Evolutionary conservation across 2,329 filamentous ascomycete species (phyloP).

Genomic region (Chaetomiaceae sp.): DNA sequence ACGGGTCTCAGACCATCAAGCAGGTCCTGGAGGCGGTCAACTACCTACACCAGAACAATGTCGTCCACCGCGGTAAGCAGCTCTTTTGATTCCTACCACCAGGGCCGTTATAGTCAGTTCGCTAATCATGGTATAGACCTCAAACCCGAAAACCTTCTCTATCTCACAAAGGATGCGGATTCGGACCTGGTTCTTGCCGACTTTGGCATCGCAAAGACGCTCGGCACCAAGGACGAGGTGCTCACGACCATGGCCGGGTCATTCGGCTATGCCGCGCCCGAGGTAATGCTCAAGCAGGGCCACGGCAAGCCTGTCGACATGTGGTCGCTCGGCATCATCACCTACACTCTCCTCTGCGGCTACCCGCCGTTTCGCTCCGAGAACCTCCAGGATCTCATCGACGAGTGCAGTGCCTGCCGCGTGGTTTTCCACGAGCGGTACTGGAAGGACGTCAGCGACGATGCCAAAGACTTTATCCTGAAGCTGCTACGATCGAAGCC

Average conservation of each 20-base stretch:
- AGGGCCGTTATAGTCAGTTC: background rate
- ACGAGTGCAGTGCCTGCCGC: constrained; percentile 79
- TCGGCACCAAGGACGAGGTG: constrained; percentile 84
- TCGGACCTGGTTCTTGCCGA: constrained; percentile 92
- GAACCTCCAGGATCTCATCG: constrained; percentile 85
- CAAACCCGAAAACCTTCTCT: constrained; percentile 96
- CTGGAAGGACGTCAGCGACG: constrained; percentile 94
- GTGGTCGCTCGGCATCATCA: constrained; percentile 99
- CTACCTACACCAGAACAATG: constrained; percentile 90
- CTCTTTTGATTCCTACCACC: no score
- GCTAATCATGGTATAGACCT: constrained; percentile 58
- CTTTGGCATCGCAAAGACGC: constrained; percentile 98
- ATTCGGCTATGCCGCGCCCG: constrained; percentile 94
- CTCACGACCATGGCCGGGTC: constrained; percentile 98
- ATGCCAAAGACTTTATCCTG: constrained; percentile 93
- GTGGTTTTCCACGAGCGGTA: constrained; percentile 97
- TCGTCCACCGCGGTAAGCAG: constrained; percentile 81
- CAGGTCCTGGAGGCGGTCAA: constrained; percentile 90
- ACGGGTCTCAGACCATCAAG: constrained; percentile 90
- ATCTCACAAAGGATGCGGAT: constrained; percentile 70
- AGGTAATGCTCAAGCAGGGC: constrained; percentile 96
- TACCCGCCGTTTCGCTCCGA: constrained; percentile 98
- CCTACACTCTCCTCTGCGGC: constrained; percentile 94
- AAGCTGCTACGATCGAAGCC: constrained; percentile 74
- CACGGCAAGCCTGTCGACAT: constrained; percentile 98